Evolutionary conservation across 495 filamentous ascomycete genomes (phyloP).

Genomic region (Podospora tetraspora): DNA sequence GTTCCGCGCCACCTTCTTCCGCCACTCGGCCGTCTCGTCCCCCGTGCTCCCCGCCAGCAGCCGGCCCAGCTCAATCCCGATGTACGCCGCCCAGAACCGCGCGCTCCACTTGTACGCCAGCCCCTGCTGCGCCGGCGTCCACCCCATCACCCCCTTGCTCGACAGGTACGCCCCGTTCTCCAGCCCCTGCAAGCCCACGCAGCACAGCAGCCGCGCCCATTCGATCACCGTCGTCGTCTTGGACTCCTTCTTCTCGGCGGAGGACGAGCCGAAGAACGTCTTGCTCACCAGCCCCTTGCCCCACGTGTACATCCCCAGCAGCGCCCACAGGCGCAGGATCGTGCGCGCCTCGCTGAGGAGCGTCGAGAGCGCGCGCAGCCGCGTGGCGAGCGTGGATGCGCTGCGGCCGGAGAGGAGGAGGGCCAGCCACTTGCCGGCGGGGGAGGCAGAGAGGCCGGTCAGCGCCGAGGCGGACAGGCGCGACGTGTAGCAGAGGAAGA

Average conservation of each 20-base stretch:
- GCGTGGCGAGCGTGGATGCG: constrained; percentile 31
- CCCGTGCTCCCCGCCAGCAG: constrained; percentile 51
- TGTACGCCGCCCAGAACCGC: constrained; percentile 73
- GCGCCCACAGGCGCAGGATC: constrained; percentile 71
- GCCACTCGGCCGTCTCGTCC: constrained; percentile 41
- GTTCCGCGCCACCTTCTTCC: constrained; percentile 42
- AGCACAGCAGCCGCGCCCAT: constrained; percentile 61
- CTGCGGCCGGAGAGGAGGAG: constrained; percentile 37
- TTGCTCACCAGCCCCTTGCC: constrained; percentile 48
- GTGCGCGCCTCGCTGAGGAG: constrained; percentile 62
- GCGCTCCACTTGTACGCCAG: constrained; percentile 67
- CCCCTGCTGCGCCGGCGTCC: constrained; percentile 46
- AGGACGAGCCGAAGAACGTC: constrained; percentile 8
- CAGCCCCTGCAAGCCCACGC: constrained; percentile 65
- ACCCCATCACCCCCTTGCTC: constrained; percentile 55
- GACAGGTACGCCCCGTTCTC: constrained; percentile 83
- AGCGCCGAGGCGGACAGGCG: constrained; percentile 45
- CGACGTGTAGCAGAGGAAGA: constrained; percentile 60
- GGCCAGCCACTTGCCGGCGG: constrained; percentile 36
- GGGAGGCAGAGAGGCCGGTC: constrained; percentile 30
- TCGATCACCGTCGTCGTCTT: constrained; percentile 49
- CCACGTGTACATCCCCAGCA: constrained; percentile 75
- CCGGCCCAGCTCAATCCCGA: constrained; percentile 67
- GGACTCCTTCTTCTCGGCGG: constrained; percentile 18
- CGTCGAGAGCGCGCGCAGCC: constrained; percentile 45